Base-by-base conservation (phyloP, 768 basidiomycete species). In the Pulveroboletus ravenelii region DNA sequence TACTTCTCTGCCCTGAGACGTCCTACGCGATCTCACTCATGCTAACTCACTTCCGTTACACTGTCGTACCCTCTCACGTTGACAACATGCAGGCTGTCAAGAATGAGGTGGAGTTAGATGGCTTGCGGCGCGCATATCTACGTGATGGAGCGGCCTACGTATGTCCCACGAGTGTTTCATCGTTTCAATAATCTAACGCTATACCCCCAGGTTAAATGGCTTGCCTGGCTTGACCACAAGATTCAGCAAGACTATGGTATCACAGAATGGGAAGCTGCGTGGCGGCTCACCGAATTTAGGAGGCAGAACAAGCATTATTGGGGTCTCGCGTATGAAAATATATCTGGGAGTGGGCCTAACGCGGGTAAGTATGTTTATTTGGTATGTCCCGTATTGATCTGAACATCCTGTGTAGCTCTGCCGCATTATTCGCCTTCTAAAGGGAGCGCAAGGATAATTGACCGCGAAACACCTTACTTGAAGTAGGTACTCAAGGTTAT, bases 201-300 rank as follows among this genome's bases (percentile, higher is more conserved):
- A 43, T 51, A 40, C 44, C 34, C 35, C 20, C 57, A 84, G 82
- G 79, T 82, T 39, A 77, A 75, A 62, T 98, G 92, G 83, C 80
- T 93, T 51, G 88, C 92, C 1, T 95, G 93, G 92, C 74, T 99
- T 2, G 93, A 97, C 50, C 70, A 81, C 50, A 87, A 90, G 67
- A 74, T 94, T 35, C 66, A 72, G 10, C 78, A 85, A 51, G 87
- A 87, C 44, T 88, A 87, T 62, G 79, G 85, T 52, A 85, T 98
- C 57, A 88, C 87, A 6, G 95, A 98, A 69, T 96, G 87, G 73
- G 90, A 94, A 63, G 93, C 94, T 12, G 89, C 83, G 1, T 89
- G 85, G 66, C 80, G 89, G 47, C 72, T 96, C 50, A 87, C 84
- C 0, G 84, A 88, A 68, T 89, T 80, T 65, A 76, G 92, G 53